These are phyloP conservation scores for Mimosa bimucronata DNA, from an alignment of 306 rosid species.

Conservation along the genomic window DNA sequence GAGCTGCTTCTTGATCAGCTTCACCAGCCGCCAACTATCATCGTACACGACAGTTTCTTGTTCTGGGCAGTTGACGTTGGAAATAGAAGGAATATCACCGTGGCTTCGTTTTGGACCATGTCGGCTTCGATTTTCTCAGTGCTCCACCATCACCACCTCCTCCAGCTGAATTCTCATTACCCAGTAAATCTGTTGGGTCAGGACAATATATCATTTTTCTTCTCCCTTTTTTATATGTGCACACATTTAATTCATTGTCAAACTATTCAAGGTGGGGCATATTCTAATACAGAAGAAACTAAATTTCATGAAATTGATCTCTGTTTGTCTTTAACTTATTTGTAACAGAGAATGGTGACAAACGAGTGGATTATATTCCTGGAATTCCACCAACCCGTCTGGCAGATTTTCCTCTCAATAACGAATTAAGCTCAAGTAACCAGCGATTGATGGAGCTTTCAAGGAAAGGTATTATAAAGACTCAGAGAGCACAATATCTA, in stretches of 20 bases:
- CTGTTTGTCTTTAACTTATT: background rate
- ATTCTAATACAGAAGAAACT: background rate
- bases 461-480: constrained; percentile 21
- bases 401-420: constrained; percentile 42
- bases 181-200: constrained; percentile 35
- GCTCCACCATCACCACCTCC: constrained; percentile 27
- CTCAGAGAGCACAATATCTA: constrained; percentile 45
- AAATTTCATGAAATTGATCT: background rate
- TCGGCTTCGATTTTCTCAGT: constrained; percentile 39
- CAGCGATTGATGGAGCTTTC: background rate
- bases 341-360: constrained; percentile 39
- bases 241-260: too few relatives aligned
- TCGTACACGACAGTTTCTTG: constrained; percentile 45
- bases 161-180: constrained; percentile 39
- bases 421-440: background rate
- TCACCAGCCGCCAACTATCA: constrained; percentile 1
- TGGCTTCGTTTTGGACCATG: constrained; percentile 53
- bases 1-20: constrained; percentile 43
- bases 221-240: background rate
- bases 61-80: constrained; percentile 41
- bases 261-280: too few relatives aligned
- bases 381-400: constrained; percentile 47
- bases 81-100: constrained; percentile 44
- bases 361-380: constrained; percentile 52
- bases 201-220: background rate